Base-by-base conservation (phyloP, 768 basidiomycete genomes). In the Serendipita sp. region DNA sequence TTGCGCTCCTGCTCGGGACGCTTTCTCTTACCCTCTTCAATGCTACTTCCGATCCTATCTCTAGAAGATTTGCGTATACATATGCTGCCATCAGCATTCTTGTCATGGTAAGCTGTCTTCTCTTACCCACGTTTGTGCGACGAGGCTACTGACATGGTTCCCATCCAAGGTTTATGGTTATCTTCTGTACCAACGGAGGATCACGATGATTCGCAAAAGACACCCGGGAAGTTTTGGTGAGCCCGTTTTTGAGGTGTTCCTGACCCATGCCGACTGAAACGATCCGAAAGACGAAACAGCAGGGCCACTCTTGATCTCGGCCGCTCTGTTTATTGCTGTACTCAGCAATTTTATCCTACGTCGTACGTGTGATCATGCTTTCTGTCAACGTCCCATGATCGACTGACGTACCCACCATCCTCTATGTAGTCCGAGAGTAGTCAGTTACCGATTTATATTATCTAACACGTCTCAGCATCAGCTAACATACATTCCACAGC, bases 1-100 rank as follows among this genome's bases (percentile, higher is more conserved):
- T 88, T 47, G 81, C 89, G 1, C 77, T 98, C 44, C 78, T 99
- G 30, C 78, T 97, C 46, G 91, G 86, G 2, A 85, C 90, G 0
- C 82, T 99, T 23, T 80, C 93, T 0, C 77, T 95, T 23, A 93
- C 90, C 1, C 78, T 99, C 5, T 92, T 90, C 78, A 95, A 96
- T 70, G 85, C 89, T 0, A 88, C 89, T 3, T 88, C 85, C 69
- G 75, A 83, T 46, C 56, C 74, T 3, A 72, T 92, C 63, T 85
- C 87, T 0, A 80, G 83, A 15, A 80, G 77, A 41, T 93, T 98
- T 73, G 90, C 94, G 0, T 86, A 89, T 69, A 73, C 80, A 1
- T 97, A 97, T 70, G 91, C 91, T 13, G 68, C 80, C 1, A 85
- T 97, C 70, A 92, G 88, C 69, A 69, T 91, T 34, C 80, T 79